phyloP scores from a whole-genome alignment of 2,329 filamentous ascomycete species.

The Colletotrichum cordylinicola region DNA sequence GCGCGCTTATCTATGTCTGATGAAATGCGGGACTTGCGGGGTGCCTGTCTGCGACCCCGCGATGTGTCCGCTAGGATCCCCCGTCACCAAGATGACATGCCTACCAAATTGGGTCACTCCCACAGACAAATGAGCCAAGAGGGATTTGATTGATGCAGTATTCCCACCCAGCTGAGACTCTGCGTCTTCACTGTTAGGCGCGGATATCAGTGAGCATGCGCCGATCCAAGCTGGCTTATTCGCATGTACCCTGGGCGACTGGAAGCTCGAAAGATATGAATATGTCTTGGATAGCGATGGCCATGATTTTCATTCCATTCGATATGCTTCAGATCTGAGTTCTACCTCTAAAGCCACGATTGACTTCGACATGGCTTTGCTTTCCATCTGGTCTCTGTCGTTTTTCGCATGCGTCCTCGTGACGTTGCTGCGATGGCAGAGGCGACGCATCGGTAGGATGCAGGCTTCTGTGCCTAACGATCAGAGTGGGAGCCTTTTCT shows the following conservation, averaged over 20 bases:
- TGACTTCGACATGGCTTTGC: not conserved
- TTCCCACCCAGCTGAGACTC: not conserved
- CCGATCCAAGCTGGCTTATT: not conserved
- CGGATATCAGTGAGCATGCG: not conserved
- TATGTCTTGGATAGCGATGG: not conserved
- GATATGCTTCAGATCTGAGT: not conserved
- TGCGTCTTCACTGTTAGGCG: not conserved
- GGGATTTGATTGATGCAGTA: not conserved
- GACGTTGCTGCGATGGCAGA: not conserved
- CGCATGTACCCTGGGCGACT: not conserved
- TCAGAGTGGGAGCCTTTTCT: not conserved
- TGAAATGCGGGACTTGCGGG: not conserved
- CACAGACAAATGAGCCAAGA: not conserved
- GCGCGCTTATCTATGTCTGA: not conserved
- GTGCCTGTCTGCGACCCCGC: not conserved
- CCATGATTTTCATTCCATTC: not conserved
- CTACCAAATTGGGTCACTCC: not conserved
- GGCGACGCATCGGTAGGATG: not conserved
- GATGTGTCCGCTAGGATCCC: not conserved
- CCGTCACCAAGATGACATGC: not conserved
- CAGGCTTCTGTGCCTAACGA: not conserved
- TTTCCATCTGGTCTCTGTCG: not conserved
- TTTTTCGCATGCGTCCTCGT: not conserved
- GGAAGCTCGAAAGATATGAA: not conserved
- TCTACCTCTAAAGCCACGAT: not conserved